Base-by-base conservation (phyloP, 176 grass and related monocot species). In the Oryza longistaminata region DNA sequence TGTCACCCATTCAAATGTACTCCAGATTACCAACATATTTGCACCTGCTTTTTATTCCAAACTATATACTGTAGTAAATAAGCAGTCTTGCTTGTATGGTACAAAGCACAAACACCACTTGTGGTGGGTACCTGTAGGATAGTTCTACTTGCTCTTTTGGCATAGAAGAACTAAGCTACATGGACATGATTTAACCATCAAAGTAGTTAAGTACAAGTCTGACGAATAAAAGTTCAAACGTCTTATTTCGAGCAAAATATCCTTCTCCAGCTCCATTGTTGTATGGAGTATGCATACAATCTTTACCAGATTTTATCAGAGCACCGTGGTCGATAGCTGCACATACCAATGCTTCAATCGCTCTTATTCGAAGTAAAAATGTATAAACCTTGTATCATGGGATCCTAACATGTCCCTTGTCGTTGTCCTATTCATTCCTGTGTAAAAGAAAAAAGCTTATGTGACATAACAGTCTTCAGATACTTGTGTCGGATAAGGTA, bases 391-490 rank as follows among this genome's bases (percentile, higher is more conserved):
- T 35, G 34, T 35, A 65, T 69, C 9, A 60, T 13, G 48, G 35
- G 46, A 85, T 22, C 46, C 46, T 35, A 35, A 35, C 34, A 35
- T 35, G 34, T 35, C 34, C 34, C 34, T 4, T 35, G 34, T 0
- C 34, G 34, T 68, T 68, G 42, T 45, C 60, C 60, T 75, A 83
- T 11, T 50, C 12, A 9, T 64, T 58, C 73, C 73, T 60, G 62
- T n/a, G 16, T 29, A 11, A 11, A 58, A 8, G 7, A 2, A 67
- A 39, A 2, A 67, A 39, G 43, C 25, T 83, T 64, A 34, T 24
- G 37, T 67, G 72, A 76, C 12, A 76, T 34, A 85, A 70, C 64
- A 60, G 55, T 73, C 27, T 42, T 77, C 73, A 68, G 43, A 85
- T 35, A 35, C 34, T 35, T 35, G 4, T 35, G 4, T 35, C 34